phyloP scores from a whole-genome alignment of 2,329 filamentous ascomycete species.

The Blumeriella jaapii region DNA sequence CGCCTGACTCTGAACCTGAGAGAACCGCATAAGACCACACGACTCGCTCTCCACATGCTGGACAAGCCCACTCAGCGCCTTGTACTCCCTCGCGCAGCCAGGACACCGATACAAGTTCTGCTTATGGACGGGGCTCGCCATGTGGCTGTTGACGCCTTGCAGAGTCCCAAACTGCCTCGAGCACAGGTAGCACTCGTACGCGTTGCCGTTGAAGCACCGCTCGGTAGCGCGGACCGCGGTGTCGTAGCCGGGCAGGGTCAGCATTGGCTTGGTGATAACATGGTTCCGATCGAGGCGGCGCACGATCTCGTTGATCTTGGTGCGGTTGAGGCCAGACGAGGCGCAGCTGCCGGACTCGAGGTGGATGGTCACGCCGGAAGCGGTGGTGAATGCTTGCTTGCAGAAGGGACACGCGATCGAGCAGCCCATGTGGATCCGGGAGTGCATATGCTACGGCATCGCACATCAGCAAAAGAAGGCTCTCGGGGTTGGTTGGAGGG shows the following conservation, averaged over 20 bases:
- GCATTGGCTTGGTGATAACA: constrained; percentile 38
- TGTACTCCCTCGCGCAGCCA: constrained; percentile 14
- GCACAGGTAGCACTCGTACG: constrained; percentile 45
- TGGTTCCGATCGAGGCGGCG: constrained; percentile 35
- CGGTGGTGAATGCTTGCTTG: constrained; percentile 32
- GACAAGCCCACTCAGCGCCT: constrained; percentile 16
- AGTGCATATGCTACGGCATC: constrained; percentile 40
- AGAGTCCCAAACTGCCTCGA: constrained; percentile 31
- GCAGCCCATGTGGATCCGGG: constrained; percentile 35
- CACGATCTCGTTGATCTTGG: constrained; percentile 36
- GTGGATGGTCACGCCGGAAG: constrained; percentile 49
- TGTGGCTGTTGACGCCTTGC: constrained; percentile 36
- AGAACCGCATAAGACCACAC: constrained; percentile 22
- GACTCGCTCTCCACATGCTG: constrained; percentile 22
- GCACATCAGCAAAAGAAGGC: neutral
- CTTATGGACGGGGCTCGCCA: constrained; percentile 41
- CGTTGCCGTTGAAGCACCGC: constrained; percentile 33
- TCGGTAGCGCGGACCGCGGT: constrained; percentile 28
- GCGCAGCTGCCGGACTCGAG: constrained; percentile 38
- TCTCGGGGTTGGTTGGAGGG: too few relatives aligned
- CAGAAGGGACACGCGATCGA: constrained; percentile 46
- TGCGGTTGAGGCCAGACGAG: constrained; percentile 32
- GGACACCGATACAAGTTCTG: constrained; percentile 28
- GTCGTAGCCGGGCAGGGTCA: constrained; percentile 33
- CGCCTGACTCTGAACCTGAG: constrained; percentile 12